Evolutionary conservation across 139 green algal species (phyloP).

Genomic region (Micractinium conductrix): DNA sequence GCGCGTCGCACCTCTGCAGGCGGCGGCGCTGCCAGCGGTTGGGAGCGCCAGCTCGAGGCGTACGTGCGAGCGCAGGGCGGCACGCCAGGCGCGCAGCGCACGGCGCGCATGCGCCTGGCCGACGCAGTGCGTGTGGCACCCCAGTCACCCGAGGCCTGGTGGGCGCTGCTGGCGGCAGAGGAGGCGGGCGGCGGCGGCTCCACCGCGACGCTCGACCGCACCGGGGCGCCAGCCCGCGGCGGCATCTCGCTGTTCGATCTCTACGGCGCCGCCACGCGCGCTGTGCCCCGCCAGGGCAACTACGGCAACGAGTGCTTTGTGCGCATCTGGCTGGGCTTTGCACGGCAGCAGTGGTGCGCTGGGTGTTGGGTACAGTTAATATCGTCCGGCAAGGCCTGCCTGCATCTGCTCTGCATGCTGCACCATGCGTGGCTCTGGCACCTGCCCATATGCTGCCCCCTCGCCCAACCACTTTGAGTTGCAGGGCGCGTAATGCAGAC

Average conservation of each 20-base stretch:
- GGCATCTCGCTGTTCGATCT: slow-evolving; percentile 65
- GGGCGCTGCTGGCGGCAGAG: slow-evolving; percentile 59
- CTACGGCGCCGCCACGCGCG: slow-evolving; percentile 73
- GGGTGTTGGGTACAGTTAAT: neutral
- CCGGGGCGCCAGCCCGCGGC: neutral
- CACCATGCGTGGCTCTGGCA: too few relatives aligned
- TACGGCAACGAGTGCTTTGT: slow-evolving; percentile 69
- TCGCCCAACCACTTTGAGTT: too few relatives aligned
- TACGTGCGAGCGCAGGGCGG: slow-evolving; percentile 1
- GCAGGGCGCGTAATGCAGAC: slow-evolving; percentile 60
- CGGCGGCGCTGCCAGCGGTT: neutral
- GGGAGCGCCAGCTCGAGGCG: slow-evolving; percentile 22
- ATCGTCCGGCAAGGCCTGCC: neutral
- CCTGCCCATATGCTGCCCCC: too few relatives aligned
- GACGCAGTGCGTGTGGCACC: neutral
- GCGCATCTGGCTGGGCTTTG: slow-evolving; percentile 80
- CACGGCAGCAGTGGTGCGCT: slow-evolving; percentile 75
- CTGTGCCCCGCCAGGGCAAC: slow-evolving; percentile 70
- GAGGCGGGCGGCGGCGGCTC: slow-evolving; percentile 36
- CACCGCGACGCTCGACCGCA: neutral
- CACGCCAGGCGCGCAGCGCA: neutral
- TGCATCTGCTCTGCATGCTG: neutral
- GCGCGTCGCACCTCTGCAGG: neutral
- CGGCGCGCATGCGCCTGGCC: neutral
- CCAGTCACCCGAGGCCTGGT: slow-evolving; percentile 62